Percentiles rank a stretch among this genome's conserved stretches.
These are phyloP conservation scores for Penicillium angulare DNA, from an alignment of 495 filamentous ascomycete genomes.

Conservation along the genomic window DNA sequence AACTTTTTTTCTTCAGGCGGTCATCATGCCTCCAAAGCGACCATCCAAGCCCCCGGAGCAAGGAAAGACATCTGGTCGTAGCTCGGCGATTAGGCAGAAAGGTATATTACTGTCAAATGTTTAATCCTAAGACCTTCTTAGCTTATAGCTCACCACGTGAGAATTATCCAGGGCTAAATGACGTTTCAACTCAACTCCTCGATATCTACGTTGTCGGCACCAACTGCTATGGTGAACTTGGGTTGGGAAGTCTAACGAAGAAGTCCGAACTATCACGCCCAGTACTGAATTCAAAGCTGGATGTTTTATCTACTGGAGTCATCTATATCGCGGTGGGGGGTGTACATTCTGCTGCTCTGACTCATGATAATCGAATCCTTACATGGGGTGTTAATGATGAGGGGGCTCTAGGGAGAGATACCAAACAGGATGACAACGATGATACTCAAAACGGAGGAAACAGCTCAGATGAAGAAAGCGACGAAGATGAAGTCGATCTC, in stretches of 20 bases:
- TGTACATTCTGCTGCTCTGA: conserved; percentile 5
- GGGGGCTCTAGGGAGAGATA: conserved; percentile 3
- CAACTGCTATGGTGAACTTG: conserved; percentile 6
- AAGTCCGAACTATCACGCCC: conserved; percentile 2
- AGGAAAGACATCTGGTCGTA: too few species aligned
- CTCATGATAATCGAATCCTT: conserved; percentile 1
- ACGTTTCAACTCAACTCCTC: not conserved
- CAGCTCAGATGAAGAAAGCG: not conserved
- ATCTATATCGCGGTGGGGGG: conserved; percentile 1
- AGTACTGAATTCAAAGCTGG: conserved; percentile 1
- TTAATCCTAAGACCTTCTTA: too few species aligned
- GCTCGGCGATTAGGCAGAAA: too few species aligned
- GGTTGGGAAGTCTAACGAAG: conserved; percentile 1
- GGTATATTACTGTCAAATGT: too few species aligned
- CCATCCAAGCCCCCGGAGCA: too few species aligned
- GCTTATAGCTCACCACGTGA: too few species aligned
- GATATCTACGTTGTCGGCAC: conserved; percentile 3
- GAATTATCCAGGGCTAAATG: not conserved
- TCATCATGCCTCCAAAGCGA: too few species aligned
- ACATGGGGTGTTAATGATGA: conserved; percentile 7
- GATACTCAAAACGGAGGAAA: not conserved
- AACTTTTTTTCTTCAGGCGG: too few species aligned
- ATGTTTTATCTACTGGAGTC: not conserved
- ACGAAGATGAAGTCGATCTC: not conserved
- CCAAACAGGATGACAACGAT: not conserved